Evolutionary conservation across 129 eudicot genomes (phyloP).

Genomic region (Tagetes patula): DNA sequence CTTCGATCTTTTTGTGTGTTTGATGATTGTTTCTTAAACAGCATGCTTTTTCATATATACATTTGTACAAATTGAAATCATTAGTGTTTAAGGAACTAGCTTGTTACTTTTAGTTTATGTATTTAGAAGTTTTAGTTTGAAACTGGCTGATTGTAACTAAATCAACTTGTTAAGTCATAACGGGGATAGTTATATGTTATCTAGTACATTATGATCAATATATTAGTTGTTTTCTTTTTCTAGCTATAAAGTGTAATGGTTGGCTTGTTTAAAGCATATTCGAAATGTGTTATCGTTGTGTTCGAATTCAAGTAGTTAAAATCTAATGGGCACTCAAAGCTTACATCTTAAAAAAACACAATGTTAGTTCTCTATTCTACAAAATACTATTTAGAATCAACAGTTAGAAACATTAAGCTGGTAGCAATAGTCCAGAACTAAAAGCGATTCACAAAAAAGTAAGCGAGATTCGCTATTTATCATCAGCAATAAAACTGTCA

Average conservation of each 20-base stretch:
- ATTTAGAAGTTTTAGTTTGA: not conserved
- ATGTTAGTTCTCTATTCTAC: too few species aligned
- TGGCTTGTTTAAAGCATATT: too few species aligned
- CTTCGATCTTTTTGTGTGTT: conserved; percentile 1
- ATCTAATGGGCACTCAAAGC: too few species aligned
- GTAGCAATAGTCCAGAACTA: not conserved
- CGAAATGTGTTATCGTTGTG: too few species aligned
- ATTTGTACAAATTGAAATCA: not conserved
- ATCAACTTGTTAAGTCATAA: not conserved
- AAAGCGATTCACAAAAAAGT: not conserved
- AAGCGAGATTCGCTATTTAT: not conserved
- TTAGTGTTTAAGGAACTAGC: conserved; percentile 8
- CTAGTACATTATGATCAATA: too few species aligned
- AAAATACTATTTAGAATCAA: not conserved
- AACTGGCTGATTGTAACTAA: not conserved
- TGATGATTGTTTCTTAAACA: not conserved
- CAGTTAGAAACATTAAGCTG: not conserved
- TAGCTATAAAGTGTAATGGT: too few species aligned
- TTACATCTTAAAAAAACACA: too few species aligned
- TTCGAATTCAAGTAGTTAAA: too few species aligned
- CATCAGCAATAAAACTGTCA: not conserved
- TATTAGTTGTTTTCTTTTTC: too few species aligned
- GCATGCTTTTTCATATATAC: not conserved
- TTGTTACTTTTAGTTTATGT: not conserved
- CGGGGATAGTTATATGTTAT: not conserved